Conservation (phyloP, 2,329 filamentous ascomycete species). For the Calonectria pseudoreteaudii region DNA sequence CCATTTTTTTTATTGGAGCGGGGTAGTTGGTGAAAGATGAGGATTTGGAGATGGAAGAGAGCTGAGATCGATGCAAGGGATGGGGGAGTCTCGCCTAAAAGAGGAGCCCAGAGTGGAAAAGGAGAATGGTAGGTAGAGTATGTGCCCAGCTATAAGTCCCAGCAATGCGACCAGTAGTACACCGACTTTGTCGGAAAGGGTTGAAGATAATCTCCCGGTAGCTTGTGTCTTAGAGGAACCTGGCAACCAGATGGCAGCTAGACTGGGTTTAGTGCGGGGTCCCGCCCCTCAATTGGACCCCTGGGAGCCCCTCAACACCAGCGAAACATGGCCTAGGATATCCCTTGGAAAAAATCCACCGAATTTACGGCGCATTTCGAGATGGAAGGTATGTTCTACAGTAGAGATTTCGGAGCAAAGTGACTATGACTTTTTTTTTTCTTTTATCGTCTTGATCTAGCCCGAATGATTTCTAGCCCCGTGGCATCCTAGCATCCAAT, state of each 20-base stretch:
- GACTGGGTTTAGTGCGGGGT: conserved; percentile 44
- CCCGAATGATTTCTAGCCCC: not conserved
- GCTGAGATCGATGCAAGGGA: not conserved
- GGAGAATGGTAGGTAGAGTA: conserved; percentile 15
- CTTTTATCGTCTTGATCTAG: not conserved
- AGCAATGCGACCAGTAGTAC: conserved; percentile 29
- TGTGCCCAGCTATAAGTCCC: conserved; percentile 4
- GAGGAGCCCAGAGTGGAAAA: conserved; percentile 8
- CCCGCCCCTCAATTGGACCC: conserved; percentile 35
- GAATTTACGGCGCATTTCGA: conserved; percentile 7
- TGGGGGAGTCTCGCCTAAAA: conserved; percentile 5
- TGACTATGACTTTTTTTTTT: not conserved
- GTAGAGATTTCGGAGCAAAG: not conserved
- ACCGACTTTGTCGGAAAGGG: conserved; percentile 45
- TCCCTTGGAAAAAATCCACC: conserved; percentile 3
- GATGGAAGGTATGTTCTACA: not conserved
- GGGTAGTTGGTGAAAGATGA: conserved; percentile 14
- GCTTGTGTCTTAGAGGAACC: conserved; percentile 18
- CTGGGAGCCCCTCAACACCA: conserved; percentile 27
- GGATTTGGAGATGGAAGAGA: not conserved
- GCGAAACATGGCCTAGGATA: conserved; percentile 10
- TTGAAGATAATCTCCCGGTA: conserved; percentile 40
- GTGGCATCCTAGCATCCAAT: not conserved
- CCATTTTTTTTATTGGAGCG: conserved; percentile 49
- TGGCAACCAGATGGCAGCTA: conserved; percentile 29